phyloP scores from a whole-genome alignment of 768 basidiomycete species.

The Mycena rebaudengoi region DNA sequence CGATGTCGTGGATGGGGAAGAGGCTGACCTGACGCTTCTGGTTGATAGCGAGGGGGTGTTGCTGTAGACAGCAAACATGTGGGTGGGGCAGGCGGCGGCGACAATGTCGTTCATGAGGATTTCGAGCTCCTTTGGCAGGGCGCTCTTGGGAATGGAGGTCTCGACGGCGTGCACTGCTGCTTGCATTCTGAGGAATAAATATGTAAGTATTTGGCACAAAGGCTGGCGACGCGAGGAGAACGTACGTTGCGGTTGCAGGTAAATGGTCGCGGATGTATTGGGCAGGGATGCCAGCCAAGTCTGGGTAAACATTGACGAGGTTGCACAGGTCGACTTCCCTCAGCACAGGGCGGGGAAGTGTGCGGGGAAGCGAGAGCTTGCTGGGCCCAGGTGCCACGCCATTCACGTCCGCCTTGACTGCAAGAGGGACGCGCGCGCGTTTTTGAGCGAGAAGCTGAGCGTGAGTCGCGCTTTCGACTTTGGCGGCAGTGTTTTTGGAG shows the following conservation, averaged over 20 bases:
- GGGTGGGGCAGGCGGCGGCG: constrained; percentile 37
- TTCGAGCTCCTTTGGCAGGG: constrained; percentile 33
- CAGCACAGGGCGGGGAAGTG: constrained; percentile 29
- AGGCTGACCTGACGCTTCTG: constrained; percentile 41
- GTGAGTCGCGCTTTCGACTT: not conserved
- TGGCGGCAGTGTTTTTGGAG: not conserved
- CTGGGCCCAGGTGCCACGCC: not conserved
- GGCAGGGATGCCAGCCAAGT: constrained; percentile 26
- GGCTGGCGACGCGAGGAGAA: not conserved
- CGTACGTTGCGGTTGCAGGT: constrained; percentile 23
- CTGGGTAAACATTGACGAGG: constrained; percentile 20
- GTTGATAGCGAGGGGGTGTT: constrained; percentile 24
- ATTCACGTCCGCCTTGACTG: constrained; percentile 2
- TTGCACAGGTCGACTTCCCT: constrained; percentile 22
- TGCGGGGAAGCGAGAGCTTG: constrained; percentile 27
- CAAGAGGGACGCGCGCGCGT: constrained; percentile 16
- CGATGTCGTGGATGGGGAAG: constrained; percentile 52
- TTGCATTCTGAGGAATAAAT: constrained; percentile 23
- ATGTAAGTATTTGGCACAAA: constrained; percentile 4
- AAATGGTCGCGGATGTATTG: constrained; percentile 30
- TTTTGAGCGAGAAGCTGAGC: constrained; percentile 1
- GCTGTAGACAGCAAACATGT: constrained; percentile 46
- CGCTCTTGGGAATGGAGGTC: not conserved
- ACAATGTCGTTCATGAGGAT: constrained; percentile 33
- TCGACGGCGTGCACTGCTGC: constrained; percentile 18